phyloP scores from a whole-genome alignment of 306 rosid genomes.

The Phaseolus lunatus region DNA sequence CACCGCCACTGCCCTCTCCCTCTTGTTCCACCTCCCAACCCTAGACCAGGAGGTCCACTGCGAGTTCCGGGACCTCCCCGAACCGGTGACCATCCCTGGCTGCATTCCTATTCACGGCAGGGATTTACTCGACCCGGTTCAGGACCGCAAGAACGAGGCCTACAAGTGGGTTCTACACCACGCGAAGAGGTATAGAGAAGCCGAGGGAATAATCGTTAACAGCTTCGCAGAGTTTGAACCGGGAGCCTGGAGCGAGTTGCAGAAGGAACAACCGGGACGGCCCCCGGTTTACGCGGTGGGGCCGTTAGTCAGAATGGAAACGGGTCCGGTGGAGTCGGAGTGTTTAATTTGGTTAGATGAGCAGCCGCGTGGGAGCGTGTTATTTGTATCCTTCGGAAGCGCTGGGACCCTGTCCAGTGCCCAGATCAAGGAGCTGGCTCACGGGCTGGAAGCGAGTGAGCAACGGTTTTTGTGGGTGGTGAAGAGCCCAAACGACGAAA shows the following conservation, averaged over 20 bases:
- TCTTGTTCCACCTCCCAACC: constrained; percentile 53
- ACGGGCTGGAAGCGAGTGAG: constrained; percentile 60
- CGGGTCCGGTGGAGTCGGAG: constrained; percentile 3
- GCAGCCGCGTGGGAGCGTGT: constrained; percentile 61
- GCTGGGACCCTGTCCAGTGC: constrained; percentile 58
- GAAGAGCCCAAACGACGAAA: constrained; percentile 51
- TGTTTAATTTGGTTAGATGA: constrained; percentile 65
- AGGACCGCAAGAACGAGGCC: constrained; percentile 70
- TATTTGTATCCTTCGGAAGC: constrained; percentile 67
- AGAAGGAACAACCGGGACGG: constrained; percentile 42
- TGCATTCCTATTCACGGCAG: constrained; percentile 60
- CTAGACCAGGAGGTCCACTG: constrained; percentile 53
- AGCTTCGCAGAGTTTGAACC: constrained; percentile 73
- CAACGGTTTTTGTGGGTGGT: constrained; percentile 67
- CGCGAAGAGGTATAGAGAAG: constrained; percentile 52
- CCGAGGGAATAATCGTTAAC: constrained; percentile 66
- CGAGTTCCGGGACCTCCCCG: constrained; percentile 59
- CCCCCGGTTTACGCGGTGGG: constrained; percentile 73
- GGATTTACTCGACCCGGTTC: constrained; percentile 72
- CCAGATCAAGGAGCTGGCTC: constrained; percentile 55
- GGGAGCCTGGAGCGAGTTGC: constrained; percentile 50
- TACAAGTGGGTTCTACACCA: constrained; percentile 63
- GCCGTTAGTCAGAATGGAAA: constrained; percentile 44
- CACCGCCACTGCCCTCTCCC: constrained; percentile 57
- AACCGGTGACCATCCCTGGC: constrained; percentile 70